Evolutionary conservation across 2,329 filamentous ascomycete species (phyloP).

Genomic region (Conoideocrella luteorostrata): DNA sequence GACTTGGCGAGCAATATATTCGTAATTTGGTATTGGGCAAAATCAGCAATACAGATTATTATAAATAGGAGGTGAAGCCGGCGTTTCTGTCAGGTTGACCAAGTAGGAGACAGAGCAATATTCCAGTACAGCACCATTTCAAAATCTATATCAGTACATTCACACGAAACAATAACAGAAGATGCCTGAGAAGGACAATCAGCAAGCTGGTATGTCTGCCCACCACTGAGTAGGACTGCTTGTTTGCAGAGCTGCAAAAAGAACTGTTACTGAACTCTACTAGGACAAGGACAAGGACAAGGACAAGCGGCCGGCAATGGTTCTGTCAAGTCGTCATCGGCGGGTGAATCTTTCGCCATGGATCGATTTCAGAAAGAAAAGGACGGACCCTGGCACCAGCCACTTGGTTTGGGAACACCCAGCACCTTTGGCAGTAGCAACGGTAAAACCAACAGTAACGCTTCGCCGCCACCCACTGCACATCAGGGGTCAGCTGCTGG

Average conservation of each 20-base stretch:
- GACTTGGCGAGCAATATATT: neutral
- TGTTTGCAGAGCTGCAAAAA: neutral
- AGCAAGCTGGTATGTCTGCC: no score
- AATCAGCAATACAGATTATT: neutral
- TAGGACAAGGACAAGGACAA: neutral
- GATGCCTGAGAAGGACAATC: no score
- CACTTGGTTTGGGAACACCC: no score
- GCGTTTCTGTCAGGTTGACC: no score
- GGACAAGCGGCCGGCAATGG: neutral
- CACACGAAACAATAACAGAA: no score
- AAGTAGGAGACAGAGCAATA: no score
- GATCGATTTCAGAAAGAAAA: slow-evolving; percentile 6
- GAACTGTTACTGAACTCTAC: neutral
- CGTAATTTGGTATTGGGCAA: no score
- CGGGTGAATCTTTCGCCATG: neutral
- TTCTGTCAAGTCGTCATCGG: neutral
- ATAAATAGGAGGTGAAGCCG: no score
- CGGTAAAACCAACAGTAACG: neutral
- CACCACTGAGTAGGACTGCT: no score
- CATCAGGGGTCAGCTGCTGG: neutral
- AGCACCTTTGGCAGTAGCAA: no score
- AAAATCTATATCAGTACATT: no score
- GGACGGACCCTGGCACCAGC: slow-evolving; percentile 6
- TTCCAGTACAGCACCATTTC: no score
- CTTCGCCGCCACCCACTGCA: neutral